Evolutionary conservation across 768 basidiomycete species (phyloP), one percentile per base, ranked within the genome.

Genomic region (Lactifluus piperatus): DNA sequence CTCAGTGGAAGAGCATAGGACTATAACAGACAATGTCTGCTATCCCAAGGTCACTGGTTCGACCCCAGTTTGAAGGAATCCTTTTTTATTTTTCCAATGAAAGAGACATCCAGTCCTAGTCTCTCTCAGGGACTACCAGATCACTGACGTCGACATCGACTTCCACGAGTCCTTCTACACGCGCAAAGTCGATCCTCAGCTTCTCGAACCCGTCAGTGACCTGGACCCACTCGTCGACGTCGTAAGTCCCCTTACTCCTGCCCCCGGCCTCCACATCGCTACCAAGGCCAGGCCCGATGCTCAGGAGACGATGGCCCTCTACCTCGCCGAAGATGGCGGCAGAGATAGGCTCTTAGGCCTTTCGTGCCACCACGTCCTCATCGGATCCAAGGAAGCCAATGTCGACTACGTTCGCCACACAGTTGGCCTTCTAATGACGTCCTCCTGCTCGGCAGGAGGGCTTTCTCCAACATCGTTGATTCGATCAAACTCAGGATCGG

Each of bases 131-230:
- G 22, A 65, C 49, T 64, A 69, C 66, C 26, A 65, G 20, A 68
- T 74, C 65, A 44, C 50, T 36, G 68, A 76, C 54, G 62, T 77
- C 65, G 71, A 77, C 47, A 61, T 77, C 36, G 75, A 71, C 16
- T 76, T 54, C 58, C 70, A 73, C 27, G 72, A 72, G 61, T 73
- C 71, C 34, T 27, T 65, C 48, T 60, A 56, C 67, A 64, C 41
- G 63, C 44, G 57, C 53, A 46, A 59, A 22, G 63, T 70, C 70
- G 74, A 74, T 55, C 69, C 69, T 53, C 56, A 62, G 37, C 71
- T 77, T 45, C 68, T 67, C 66, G 39, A 60, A 39, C 71, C 74
- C 47, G 68, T 70, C 57, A 45, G 37, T 22, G 62, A 72, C 36
- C 51, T 65, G 9, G 56, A 72, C 65, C 67, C 71, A 58, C 64